These are phyloP conservation scores for Kwoniella shivajii DNA, from an alignment of 1,284 basidiomycete genomes.

Conservation along the genomic window DNA sequence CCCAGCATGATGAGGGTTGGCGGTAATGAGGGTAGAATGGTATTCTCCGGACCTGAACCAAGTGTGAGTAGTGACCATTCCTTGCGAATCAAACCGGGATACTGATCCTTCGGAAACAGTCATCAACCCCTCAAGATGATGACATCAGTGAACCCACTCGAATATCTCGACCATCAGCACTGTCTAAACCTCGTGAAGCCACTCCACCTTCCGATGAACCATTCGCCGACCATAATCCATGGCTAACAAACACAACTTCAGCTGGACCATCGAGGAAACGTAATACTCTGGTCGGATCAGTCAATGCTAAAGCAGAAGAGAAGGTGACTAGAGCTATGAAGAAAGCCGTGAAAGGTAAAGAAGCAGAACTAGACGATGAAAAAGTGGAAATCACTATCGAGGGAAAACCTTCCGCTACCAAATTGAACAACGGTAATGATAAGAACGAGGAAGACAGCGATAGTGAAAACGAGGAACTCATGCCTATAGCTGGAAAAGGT, in stretches of 20 bases:
- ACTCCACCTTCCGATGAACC: constrained; percentile 1
- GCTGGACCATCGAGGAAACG: constrained; percentile 63
- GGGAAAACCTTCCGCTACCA: constrained; percentile 17
- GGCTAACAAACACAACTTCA: constrained; percentile 61
- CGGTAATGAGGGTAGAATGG: constrained; percentile 57
- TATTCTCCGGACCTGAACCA: constrained; percentile 51
- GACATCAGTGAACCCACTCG: constrained; percentile 9
- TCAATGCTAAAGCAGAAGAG: constrained; percentile 62
- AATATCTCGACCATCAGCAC: constrained; percentile 33
- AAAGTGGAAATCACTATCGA: constrained; percentile 71
- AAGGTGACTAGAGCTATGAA: constrained; percentile 73
- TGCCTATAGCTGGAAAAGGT: constrained; percentile 33
- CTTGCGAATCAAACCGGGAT: not conserved
- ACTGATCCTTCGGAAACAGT: not conserved
- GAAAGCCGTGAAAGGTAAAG: constrained; percentile 64
- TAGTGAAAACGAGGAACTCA: constrained; percentile 58
- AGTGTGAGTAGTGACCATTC: constrained; percentile 8
- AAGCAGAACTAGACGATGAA: constrained; percentile 67
- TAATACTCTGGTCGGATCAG: constrained; percentile 58
- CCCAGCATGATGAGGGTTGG: constrained; percentile 48
- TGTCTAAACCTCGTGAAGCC: constrained; percentile 25
- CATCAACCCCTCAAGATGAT: constrained; percentile 9
- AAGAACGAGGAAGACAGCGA: constrained; percentile 60
- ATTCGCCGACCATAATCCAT: constrained; percentile 63
- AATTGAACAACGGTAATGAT: constrained; percentile 13